phyloP scores from a whole-genome alignment of 2,329 filamentous ascomycete species.

The Cladosporium phlei region DNA sequence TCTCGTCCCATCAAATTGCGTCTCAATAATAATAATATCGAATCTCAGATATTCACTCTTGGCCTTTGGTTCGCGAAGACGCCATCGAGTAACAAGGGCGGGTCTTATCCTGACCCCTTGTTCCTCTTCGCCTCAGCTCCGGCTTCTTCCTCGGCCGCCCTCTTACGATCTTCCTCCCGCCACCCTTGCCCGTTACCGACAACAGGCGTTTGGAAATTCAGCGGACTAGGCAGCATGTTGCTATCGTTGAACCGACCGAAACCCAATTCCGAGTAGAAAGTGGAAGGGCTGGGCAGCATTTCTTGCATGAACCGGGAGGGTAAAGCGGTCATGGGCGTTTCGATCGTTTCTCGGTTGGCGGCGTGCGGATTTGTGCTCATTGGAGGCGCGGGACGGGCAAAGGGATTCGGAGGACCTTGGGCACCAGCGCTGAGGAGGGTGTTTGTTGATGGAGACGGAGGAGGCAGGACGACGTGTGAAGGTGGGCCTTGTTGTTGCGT shows the following conservation, averaged over 20 bases:
- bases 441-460: slow-evolving; percentile 84
- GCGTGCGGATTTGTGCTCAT: slow-evolving; percentile 47
- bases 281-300: slow-evolving; percentile 83
- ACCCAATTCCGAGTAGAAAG: slow-evolving; percentile 89
- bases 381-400: slow-evolving; percentile 79
- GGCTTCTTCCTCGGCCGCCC: slow-evolving; percentile 21
- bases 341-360: slow-evolving; percentile 43
- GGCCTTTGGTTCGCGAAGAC: too few species aligned
- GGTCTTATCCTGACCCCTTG: neutral
- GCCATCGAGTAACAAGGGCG: too few species aligned
- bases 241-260: slow-evolving; percentile 61
- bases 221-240: slow-evolving; percentile 84
- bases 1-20: too few species aligned
- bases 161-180: slow-evolving; percentile 40
- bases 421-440: slow-evolving; percentile 85
- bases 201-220: slow-evolving; percentile 84
- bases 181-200: slow-evolving; percentile 41
- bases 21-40: too few species aligned
- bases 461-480: slow-evolving; percentile 70
- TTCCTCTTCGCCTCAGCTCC: slow-evolving; percentile 19
- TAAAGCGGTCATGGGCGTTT: slow-evolving; percentile 89
- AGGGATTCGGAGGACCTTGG: slow-evolving; percentile 88
- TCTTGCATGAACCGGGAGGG: slow-evolving; percentile 87
- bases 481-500: slow-evolving; percentile 40
- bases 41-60: too few species aligned